Percentiles rank a stretch among this genome's conserved stretches.
Conservation (phyloP, 1,284 basidiomycete species). For the Thelephora terrestris region DNA sequence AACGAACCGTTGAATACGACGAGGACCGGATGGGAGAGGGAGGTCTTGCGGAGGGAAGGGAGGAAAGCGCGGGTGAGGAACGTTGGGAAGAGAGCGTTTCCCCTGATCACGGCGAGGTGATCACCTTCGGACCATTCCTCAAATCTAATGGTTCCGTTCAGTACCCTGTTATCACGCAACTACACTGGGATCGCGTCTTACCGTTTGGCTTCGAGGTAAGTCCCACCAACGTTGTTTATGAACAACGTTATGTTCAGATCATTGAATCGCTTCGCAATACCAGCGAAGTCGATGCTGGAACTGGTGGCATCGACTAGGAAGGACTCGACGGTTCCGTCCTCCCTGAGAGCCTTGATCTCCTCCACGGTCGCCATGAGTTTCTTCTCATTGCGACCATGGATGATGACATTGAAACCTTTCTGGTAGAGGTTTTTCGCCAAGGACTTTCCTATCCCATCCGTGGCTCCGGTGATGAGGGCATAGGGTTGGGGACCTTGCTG, state of each 20-base stretch:
- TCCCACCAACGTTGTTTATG: constrained; percentile 21
- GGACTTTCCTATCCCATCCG: constrained; percentile 23
- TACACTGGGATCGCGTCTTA: constrained; percentile 2
- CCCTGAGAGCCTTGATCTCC: constrained; percentile 11
- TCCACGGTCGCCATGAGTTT: constrained; percentile 18
- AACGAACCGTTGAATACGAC: constrained; percentile 19
- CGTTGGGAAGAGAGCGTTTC: constrained; percentile 19
- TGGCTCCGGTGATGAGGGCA: constrained; percentile 21
- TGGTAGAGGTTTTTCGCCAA: constrained; percentile 19
- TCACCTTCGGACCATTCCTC: constrained; percentile 15
- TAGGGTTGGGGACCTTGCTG: constrained; percentile 17
- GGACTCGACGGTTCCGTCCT: constrained; percentile 14
- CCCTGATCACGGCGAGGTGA: constrained; percentile 11
- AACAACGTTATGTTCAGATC: constrained; percentile 21
- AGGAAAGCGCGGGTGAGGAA: constrained; percentile 20
- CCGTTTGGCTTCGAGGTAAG: constrained; percentile 9
- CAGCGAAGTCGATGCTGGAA: constrained; percentile 15
- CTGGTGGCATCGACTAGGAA: constrained; percentile 19
- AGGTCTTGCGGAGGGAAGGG: constrained; percentile 15
- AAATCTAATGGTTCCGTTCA: constrained; percentile 9
- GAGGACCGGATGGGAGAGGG: constrained; percentile 15
- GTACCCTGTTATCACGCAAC: neutral
- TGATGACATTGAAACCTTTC: constrained; percentile 21
- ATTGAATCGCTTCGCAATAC: constrained; percentile 14
- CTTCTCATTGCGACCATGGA: constrained; percentile 21